Base-by-base conservation (phyloP, 768 basidiomycete species). In the Kwoniella sp. region DNA sequence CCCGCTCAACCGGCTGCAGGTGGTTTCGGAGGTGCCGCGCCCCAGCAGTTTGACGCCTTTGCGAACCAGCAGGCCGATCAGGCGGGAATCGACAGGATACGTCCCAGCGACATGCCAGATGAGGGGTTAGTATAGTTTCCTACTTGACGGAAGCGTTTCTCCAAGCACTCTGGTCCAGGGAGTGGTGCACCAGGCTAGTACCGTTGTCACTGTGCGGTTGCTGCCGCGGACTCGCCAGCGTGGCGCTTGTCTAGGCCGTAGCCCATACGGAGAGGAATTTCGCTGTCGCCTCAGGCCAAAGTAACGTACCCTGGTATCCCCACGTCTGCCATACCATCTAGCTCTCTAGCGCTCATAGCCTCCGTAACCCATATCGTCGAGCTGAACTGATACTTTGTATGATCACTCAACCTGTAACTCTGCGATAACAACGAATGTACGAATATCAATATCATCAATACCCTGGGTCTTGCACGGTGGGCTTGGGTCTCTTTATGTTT, bases 101-200 rank as follows among this genome's bases (percentile, higher is more conserved):
- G 49, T 58, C 54, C 28, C 77, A 90, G 14, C 85, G 90, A 95
- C 75, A 90, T 89, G 88, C 89, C 90, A 75, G 92, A 95, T 64
- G 91, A 93, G 87, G 91, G 91, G 92, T 96, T 82, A 89, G 90
- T 81, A 47, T 40, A 8, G 49, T 58, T 75, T 71, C 74, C 71
- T 60, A 76, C 32, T 50, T 28, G 74, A n/a, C n/a, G n/a, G n/a
- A n/a, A n/a, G n/a, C n/a, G n/a, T n/a, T n/a, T n/a, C n/a, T n/a
- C n/a, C n/a, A n/a, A n/a, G n/a, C n/a, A n/a, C n/a, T n/a, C n/a
- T n/a, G n/a, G n/a, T n/a, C n/a, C n/a, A n/a, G n/a, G n/a, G n/a
- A n/a, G n/a, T n/a, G n/a, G n/a, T n/a, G n/a, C n/a, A n/a, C n/a
- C n/a, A n/a, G n/a, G n/a, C n/a, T n/a, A n/a, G n/a, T n/a, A n/a